Evolutionary conservation across 2,329 filamentous ascomycete species (phyloP), one percentile per base, ranked within the genome.

Genomic region (Rachicladosporium sp.): DNA sequence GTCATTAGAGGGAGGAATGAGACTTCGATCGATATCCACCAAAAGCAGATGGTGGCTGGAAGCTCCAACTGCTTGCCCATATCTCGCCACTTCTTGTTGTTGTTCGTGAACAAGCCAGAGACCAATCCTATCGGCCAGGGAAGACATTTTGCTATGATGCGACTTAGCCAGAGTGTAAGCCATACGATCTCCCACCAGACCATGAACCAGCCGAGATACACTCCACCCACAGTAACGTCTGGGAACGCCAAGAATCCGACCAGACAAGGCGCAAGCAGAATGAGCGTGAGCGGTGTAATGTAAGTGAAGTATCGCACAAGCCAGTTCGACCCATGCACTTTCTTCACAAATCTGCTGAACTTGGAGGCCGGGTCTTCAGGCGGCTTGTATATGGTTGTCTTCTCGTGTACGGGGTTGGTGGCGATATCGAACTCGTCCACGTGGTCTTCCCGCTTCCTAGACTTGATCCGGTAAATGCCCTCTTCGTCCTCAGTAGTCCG

Each of bases 141-240:
- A 7, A 83, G 65, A 38, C 66, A 69, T 59, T 82, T 82, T 6
- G 78, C 73, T 10, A 79, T 63, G 36, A 82, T 71, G 61, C 45
- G 44, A 27, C 75, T 81, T 12, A 81, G 80, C 89, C 89, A 96
- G 0, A 95, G 69, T 0, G 86, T 86, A 46, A 89, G 70, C 89
- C 89, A 96, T 19, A 95, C 72, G 32, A 94, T 85, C 60, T 94
- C 84, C 11, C 95, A 71, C 89, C 89, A 96, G 46, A 95, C 86
- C 23, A 83, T 83, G 55, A 96, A 95, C 89, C 89, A 96, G 43
- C 86, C 66, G 33, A 95, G 66, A 46, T 76, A 56, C 0, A 94
- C 86, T 12, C 81, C 85, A 1, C 86, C 86, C 2, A 81, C 73
- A 9, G 73, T 76, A 1, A 50, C 50, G 4, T 43, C 32, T n/a